Conservation (phyloP, 805 yeast species). For the Suhomyces sp. region DNA sequence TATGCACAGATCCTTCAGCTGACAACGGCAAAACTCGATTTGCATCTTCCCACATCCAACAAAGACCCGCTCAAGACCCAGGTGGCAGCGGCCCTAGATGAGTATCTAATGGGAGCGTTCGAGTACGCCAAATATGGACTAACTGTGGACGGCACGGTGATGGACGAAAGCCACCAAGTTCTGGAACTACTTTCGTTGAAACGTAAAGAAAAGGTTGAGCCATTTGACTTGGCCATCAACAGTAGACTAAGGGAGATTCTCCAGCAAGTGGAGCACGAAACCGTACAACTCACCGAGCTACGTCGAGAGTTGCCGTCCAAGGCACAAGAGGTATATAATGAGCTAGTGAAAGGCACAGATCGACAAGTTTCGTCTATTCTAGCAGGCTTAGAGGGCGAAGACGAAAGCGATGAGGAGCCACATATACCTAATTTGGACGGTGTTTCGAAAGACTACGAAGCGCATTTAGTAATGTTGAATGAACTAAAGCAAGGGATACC, state of each 20-base stretch:
- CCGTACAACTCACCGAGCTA: slow-evolving; percentile 53
- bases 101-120: slow-evolving; percentile 50
- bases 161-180: slow-evolving; percentile 10
- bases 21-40: slow-evolving; percentile 44
- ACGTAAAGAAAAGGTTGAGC: slow-evolving; percentile 51
- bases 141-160: slow-evolving; percentile 50
- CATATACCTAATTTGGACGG: slow-evolving; percentile 13
- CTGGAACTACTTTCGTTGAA: slow-evolving; percentile 24
- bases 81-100: slow-evolving; percentile 43
- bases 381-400: slow-evolving; percentile 17
- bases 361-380: slow-evolving; percentile 25
- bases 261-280: slow-evolving; percentile 58
- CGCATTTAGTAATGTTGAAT: slow-evolving; percentile 25
- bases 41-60: slow-evolving; percentile 44
- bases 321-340: slow-evolving; percentile 36
- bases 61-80: slow-evolving; percentile 40
- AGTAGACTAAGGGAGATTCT: slow-evolving; percentile 55
- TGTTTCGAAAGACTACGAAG: slow-evolving; percentile 24
- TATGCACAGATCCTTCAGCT: slow-evolving; percentile 42
- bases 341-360: slow-evolving; percentile 30
- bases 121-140: slow-evolving; percentile 56
- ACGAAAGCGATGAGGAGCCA: slow-evolving; percentile 9
- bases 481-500: slow-evolving; percentile 38
- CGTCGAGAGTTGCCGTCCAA: slow-evolving; percentile 51
- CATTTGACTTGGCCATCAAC: slow-evolving; percentile 66